Conservation (phyloP, 2,329 filamentous ascomycete species). For the Paraconiothyrium sp. region DNA sequence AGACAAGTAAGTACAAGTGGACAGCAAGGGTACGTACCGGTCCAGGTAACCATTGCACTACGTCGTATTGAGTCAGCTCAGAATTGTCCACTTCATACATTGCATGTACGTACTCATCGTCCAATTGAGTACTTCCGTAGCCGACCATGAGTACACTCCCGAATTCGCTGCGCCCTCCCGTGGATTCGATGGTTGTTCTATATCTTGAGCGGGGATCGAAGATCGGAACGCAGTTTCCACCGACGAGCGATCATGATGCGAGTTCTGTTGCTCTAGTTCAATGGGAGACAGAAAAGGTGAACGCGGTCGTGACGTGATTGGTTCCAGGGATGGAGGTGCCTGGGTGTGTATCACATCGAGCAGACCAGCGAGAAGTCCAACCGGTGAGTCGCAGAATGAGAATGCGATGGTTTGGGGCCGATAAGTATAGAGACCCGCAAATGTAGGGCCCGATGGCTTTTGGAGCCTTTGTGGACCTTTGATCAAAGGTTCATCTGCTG, state of each 20-base stretch:
- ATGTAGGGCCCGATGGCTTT: conserved; percentile 10
- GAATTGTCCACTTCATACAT: background rate
- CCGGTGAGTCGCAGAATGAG: conserved; percentile 51
- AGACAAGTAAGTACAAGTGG: background rate
- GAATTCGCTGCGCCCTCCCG: conserved; percentile 26
- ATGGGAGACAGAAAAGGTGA: conserved; percentile 45
- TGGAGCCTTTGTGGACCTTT: background rate
- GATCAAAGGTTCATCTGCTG: background rate
- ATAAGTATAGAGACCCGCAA: conserved; percentile 40
- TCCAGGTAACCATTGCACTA: conserved; percentile 54
- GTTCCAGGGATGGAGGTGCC: conserved; percentile 20
- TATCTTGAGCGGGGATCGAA: conserved; percentile 1
- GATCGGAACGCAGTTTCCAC: conserved; percentile 18
- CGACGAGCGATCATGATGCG: conserved; percentile 19
- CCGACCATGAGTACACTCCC: conserved; percentile 41
- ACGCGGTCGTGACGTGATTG: conserved; percentile 30
- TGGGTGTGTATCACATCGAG: conserved; percentile 45
- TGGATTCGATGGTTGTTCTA: conserved; percentile 19
- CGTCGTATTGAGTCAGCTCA: background rate
- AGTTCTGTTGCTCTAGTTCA: conserved; percentile 38
- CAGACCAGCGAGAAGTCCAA: conserved; percentile 45
- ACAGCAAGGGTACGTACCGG: conserved; percentile 5
- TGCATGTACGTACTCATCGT: conserved; percentile 31
- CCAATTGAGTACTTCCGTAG: conserved; percentile 64
- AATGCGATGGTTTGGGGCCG: conserved; percentile 49